Evolutionary conservation across 2,329 filamentous ascomycete species (phyloP), one percentile per base, ranked within the genome.

Genomic region (Fusarium ambrosium): DNA sequence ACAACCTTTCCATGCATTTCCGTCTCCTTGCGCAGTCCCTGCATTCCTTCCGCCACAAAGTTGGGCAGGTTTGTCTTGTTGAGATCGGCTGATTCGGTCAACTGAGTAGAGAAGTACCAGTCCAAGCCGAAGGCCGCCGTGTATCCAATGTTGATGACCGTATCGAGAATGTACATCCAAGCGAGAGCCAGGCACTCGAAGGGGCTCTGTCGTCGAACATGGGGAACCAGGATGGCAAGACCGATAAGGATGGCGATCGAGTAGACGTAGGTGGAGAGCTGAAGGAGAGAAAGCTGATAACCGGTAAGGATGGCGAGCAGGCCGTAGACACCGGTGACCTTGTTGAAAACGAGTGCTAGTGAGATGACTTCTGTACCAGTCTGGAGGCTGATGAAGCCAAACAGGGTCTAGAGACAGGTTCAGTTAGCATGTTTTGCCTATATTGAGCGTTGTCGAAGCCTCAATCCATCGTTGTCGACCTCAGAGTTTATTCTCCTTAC

Each of bases 191-290:
- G 88, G 77, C 92, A 94, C 80, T 97, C 92, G 66, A 98, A 90
- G 1, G 95, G 93, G 34, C 89, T 92, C 79, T 94, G 93, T 78
- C 90, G 89, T 74, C 94, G 92, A 81, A 98, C 94, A 81, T 97
- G 93, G 59, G 93, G 93, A 79, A 94, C 89, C 58, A 97, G 91
- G 78, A 91, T 89, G 62, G 90, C 87, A 76, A 94, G 89, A 55
- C 93, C 84, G 73, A 88, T 86, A 73, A 98, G 90, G 32, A 93
- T 89, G 72, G 90, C 78, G 71, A 97, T 88, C 29, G 94, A 97
- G 88, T 97, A 97, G 59, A 97, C 88, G 87, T 98, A 98, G 88
- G 97, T 97, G 68, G 93, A 94, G 67, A 98, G 89, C 84, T 98
- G 96, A 27, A 97, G 89, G 34, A 92, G 88, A 64, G 94, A 95